These are phyloP conservation scores for Globisporangium okanoganense DNA, from an alignment of 352 stramenopile species.

Conservation along the genomic window DNA sequence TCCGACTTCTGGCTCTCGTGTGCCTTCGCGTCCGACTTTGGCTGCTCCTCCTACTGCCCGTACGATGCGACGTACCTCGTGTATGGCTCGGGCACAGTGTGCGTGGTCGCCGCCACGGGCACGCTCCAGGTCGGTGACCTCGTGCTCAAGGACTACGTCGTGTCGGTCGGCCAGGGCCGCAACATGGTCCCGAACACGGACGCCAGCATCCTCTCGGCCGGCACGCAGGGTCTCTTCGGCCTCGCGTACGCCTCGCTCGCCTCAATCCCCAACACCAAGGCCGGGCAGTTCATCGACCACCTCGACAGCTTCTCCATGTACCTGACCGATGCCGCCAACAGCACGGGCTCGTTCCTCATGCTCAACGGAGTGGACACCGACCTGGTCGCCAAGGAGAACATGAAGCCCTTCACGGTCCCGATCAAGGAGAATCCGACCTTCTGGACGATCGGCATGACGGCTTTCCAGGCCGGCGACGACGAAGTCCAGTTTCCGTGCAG, in stretches of 20 bases:
- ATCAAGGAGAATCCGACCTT: conserved; percentile 37
- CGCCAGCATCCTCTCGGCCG: conserved; percentile 31
- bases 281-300: conserved; percentile 50
- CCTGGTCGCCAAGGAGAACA: conserved; percentile 37
- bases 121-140: conserved; percentile 48
- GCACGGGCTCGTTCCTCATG: conserved; percentile 56
- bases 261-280: conserved; percentile 29
- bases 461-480: conserved; percentile 44
- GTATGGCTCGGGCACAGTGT: conserved; percentile 67
- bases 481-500: conserved; percentile 39
- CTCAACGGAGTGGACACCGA: conserved; percentile 60
- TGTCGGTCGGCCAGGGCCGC: conserved; percentile 43
- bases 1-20: conserved; percentile 63
- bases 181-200: conserved; percentile 39
- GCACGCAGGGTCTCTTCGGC: conserved; percentile 59
- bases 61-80: conserved; percentile 32
- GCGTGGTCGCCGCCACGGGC: conserved; percentile 32
- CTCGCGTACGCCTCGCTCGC: conserved; percentile 54
- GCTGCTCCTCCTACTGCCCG: conserved; percentile 42
- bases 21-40: conserved; percentile 8
- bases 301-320: conserved; percentile 69
- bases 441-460: conserved; percentile 68
- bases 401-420: conserved; percentile 37
- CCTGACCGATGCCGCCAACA: conserved; percentile 35
- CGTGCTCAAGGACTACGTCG: conserved; percentile 38